phyloP scores from a whole-genome alignment of 352 stramenopile species.

The Poterioochromonas sp. region DNA sequence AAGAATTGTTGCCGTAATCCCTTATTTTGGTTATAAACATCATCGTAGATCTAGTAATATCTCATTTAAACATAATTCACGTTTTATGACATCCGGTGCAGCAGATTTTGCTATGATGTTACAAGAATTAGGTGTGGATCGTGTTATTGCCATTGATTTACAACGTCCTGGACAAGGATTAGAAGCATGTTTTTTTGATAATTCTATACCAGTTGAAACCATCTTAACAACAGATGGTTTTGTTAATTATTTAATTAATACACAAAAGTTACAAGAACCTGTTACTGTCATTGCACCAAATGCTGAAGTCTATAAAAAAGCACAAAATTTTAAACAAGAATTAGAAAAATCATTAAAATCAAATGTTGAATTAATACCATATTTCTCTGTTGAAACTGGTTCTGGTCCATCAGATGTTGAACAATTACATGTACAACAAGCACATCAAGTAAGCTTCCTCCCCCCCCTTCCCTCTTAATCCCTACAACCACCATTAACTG shows the following conservation, averaged over 20 bases:
- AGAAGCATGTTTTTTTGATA: constrained; percentile 80
- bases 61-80: constrained; percentile 74
- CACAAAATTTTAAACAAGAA: constrained; percentile 67
- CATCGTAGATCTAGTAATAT: constrained; percentile 68
- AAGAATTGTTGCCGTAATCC: constrained; percentile 82
- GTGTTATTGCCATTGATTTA: constrained; percentile 80
- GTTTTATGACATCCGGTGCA: constrained; percentile 74
- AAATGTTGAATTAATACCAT: not conserved
- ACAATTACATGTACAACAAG: not conserved
- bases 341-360: constrained; percentile 57
- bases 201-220: constrained; percentile 74
- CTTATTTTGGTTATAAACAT: constrained; percentile 86
- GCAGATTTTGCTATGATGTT: constrained; percentile 57
- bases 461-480: not conserved
- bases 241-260: constrained; percentile 77
- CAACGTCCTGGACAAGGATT: constrained; percentile 73
- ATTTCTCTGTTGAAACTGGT: not conserved
- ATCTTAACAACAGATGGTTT: constrained; percentile 77
- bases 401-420: constrained; percentile 1
- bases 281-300: constrained; percentile 74
- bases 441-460: not conserved
- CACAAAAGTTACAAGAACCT: constrained; percentile 56
- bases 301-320: constrained; percentile 65
- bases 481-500: not conserved
- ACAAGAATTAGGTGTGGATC: constrained; percentile 83